A percentile compares a stretch with the other conserved stretches of the same genome.
Conservation (phyloP, 208 protist genomes). For the Acanthamoeba royreba region DNA sequence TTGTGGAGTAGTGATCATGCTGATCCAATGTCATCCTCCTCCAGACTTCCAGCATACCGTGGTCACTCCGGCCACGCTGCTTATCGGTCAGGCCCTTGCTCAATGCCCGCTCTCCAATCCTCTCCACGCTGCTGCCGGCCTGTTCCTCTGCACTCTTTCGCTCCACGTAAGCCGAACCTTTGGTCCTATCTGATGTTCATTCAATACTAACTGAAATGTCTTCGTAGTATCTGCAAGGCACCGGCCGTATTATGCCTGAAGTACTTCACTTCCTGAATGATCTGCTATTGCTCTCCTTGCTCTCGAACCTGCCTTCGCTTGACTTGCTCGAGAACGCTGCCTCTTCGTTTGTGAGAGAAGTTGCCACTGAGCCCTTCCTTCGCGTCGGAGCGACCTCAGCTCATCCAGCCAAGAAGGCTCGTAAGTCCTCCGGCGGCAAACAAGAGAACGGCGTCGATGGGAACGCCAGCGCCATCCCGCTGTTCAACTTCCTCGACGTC, state of each 20-base stretch:
- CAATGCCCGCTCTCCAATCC: background rate
- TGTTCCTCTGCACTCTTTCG: background rate
- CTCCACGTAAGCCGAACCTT: background rate
- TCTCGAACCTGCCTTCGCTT: background rate
- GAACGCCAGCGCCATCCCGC: background rate
- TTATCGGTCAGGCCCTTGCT: conserved; percentile 3
- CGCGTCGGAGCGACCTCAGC: background rate
- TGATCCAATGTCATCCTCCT: background rate
- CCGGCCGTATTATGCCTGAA: background rate
- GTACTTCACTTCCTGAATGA: background rate
- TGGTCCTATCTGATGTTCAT: background rate
- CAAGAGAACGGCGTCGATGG: background rate
- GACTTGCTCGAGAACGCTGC: background rate
- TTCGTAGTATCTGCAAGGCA: background rate
- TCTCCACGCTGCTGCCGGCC: background rate
- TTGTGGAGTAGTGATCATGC: background rate
- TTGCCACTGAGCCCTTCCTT: background rate
- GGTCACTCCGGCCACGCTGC: background rate
- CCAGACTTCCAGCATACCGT: conserved; percentile 24
- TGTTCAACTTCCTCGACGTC: background rate
- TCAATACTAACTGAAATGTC: background rate
- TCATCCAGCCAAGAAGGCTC: background rate
- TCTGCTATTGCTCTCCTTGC: background rate
- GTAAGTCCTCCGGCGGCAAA: background rate
- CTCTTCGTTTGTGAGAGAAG: background rate